phyloP scores from a whole-genome alignment of 2,329 filamentous ascomycete genomes.

The Tolypocladium cylindrosporum region DNA sequence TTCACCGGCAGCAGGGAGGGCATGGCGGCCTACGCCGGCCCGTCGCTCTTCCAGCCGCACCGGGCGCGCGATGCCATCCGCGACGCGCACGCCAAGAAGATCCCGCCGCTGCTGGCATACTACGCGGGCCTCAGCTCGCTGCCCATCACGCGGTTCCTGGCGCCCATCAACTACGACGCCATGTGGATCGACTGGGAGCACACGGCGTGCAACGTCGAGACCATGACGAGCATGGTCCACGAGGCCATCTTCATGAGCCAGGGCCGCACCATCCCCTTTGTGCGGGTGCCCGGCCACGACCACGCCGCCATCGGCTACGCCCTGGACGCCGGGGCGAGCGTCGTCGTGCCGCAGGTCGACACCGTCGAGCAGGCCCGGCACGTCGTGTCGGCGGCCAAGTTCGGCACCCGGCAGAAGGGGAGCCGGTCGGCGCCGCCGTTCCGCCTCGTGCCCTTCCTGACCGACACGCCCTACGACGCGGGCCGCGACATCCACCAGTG shows the following conservation, averaged over 20 bases:
- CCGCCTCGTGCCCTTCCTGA: slow-evolving; percentile 27
- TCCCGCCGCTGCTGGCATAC: slow-evolving; percentile 30
- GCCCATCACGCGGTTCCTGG: slow-evolving; percentile 27
- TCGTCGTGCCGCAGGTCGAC: slow-evolving; percentile 30
- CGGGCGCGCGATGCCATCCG: slow-evolving; percentile 31
- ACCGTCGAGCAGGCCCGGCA: slow-evolving; percentile 35
- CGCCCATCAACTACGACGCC: slow-evolving; percentile 31
- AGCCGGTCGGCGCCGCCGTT: slow-evolving; percentile 35
- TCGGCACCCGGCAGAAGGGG: slow-evolving; percentile 26
- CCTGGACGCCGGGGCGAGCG: slow-evolving; percentile 36
- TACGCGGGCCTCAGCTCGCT: slow-evolving; percentile 29
- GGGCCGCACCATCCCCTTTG: slow-evolving; percentile 33
- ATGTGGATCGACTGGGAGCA: slow-evolving; percentile 41
- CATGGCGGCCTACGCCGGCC: slow-evolving; percentile 31
- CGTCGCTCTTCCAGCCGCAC: slow-evolving; percentile 36
- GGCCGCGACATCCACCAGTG: slow-evolving; percentile 24
- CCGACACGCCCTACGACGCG: slow-evolving; percentile 23
- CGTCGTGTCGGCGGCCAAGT: slow-evolving; percentile 32
- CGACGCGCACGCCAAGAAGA: slow-evolving; percentile 35
- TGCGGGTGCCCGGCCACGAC: slow-evolving; percentile 34
- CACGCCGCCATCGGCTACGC: slow-evolving; percentile 36
- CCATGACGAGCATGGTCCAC: slow-evolving; percentile 39
- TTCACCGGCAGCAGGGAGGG: slow-evolving; percentile 11
- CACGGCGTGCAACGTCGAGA: slow-evolving; percentile 32
- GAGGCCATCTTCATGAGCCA: slow-evolving; percentile 35